These are phyloP conservation scores for Sarcomyxa edulis DNA, from an alignment of 768 basidiomycete genomes.

Conservation along the genomic window DNA sequence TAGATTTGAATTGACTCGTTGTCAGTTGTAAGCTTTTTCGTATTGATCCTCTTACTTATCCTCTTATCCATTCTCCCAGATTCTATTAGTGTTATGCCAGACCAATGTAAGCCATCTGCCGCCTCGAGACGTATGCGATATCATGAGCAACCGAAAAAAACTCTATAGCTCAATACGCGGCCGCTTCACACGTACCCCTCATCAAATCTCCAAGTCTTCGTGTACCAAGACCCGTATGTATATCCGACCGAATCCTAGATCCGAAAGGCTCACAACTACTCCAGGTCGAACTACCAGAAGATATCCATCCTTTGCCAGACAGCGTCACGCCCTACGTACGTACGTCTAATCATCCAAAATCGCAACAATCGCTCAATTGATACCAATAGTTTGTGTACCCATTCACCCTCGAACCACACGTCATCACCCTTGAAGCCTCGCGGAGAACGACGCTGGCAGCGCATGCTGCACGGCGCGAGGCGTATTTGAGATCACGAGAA, in stretches of 20 bases:
- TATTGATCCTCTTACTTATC: too few species aligned
- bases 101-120: slow-evolving; percentile 7
- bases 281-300: slow-evolving; percentile 81
- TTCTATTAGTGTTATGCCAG: slow-evolving; percentile 3
- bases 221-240: slow-evolving; percentile 70
- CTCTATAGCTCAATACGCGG: slow-evolving; percentile 65
- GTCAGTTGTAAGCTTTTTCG: too few species aligned
- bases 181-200: slow-evolving; percentile 71
- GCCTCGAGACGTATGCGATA: too few species aligned
- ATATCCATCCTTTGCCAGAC: slow-evolving; percentile 93
- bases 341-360: slow-evolving; percentile 1
- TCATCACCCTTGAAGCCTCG: slow-evolving; percentile 70
- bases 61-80: too few species aligned
- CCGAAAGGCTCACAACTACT: not conserved
- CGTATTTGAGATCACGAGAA: slow-evolving; percentile 63
- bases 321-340: slow-evolving; percentile 83
- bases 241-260: not conserved
- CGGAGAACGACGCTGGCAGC: slow-evolving; percentile 63
- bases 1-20: too few species aligned
- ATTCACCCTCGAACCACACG: slow-evolving; percentile 86
- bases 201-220: slow-evolving; percentile 92
- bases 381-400: slow-evolving; percentile 85
- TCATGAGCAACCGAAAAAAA: not conserved
- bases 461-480: slow-evolving; percentile 62
- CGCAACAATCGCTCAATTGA: not conserved